A percentile compares a stretch with the other conserved stretches of the same genome.
These are phyloP conservation scores for Nymphaea colorata DNA, from an alignment of 164 flowering plant species.

Conservation along the genomic window DNA sequence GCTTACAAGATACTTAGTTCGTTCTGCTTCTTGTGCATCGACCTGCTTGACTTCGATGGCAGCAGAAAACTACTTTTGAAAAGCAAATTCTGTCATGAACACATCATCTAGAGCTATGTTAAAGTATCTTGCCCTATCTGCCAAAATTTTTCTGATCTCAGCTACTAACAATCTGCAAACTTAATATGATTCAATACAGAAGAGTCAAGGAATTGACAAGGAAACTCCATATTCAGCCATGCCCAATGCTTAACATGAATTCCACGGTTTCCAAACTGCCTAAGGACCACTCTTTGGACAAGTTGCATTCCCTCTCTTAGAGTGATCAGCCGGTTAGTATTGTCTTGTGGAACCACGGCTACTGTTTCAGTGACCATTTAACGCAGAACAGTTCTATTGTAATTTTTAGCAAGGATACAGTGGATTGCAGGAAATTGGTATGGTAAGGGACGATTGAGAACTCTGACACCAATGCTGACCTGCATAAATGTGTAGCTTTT, in stretches of 20 bases:
- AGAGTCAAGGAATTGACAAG: too few relatives aligned
- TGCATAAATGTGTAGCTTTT: slow-evolving; percentile 6
- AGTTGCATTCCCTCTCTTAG: slow-evolving; percentile 57
- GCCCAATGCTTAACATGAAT: too few relatives aligned
- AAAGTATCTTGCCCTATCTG: slow-evolving; percentile 43
- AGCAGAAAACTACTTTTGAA: slow-evolving; percentile 49
- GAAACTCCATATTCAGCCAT: too few relatives aligned
- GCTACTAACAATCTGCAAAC: slow-evolving; percentile 37
- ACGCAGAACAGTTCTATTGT: slow-evolving; percentile 70
- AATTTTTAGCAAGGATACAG: slow-evolving; percentile 72
- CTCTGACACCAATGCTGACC: slow-evolving; percentile 86
- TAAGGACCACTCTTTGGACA: too few relatives aligned
- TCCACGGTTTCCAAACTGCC: too few relatives aligned
- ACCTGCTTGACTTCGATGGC: slow-evolving; percentile 58
- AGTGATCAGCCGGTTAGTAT: slow-evolving; percentile 87
- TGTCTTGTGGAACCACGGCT: slow-evolving; percentile 86
- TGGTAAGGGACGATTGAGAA: slow-evolving; percentile 69
- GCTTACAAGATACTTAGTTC: slow-evolving; percentile 59
- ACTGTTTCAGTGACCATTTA: slow-evolving; percentile 81
- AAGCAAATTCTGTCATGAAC: slow-evolving; percentile 40
- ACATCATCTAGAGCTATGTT: slow-evolving; percentile 62
- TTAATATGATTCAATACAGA: not conserved
- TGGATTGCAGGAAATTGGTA: slow-evolving; percentile 62
- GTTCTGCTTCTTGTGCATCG: slow-evolving; percentile 54
- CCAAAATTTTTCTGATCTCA: slow-evolving; percentile 37